Base-by-base conservation (phyloP, 164 flowering plant genomes). In the Hamamelis virginiana region DNA sequence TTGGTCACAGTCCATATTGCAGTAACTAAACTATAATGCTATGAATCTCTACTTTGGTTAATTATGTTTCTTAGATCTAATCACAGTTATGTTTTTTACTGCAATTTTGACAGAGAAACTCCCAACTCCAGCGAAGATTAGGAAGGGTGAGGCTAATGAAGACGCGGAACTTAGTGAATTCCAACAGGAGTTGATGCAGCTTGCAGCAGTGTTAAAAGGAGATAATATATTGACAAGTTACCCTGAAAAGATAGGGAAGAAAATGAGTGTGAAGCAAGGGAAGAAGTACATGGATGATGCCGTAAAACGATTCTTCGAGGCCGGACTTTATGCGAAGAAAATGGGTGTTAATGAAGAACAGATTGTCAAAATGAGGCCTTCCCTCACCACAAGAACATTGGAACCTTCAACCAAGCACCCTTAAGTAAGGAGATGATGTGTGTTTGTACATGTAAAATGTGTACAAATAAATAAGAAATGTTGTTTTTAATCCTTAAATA, bases 151-250 rank as follows among this genome's bases (percentile, higher is more conserved):
- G 48, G 85, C 96, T 0, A 82, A 91, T 1, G 98, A 89, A 67
- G 80, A 84, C 0, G 88, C 87, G 0, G 65, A 79, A 69, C 69
- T 89, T 9, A 92, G 84, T 21, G 96, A 92, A 62, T 92, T 92
- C 76, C 98, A 92, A 70, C 84, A 82, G 69, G 98, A 92, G 79
- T 75, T 92, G 18, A 1, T 89, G 64, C 93, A 91, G 66, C 85
- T 92, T 1, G 97, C 98, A 1, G 88, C 96, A 0, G 95, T 86
- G 38, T 65, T 92, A 22, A 89, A 84, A 38, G 98, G 98, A 28
- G 92, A 92, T 25, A 33, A 88, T 52, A 46, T 78, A 41, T 51
- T 91, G 56, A 77, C 87, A 9, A 81, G 80, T 67, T 84, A 66
- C 71, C 84, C 82, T 0, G 68, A 71, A 18, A 83, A 69, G 48